phyloP scores from a whole-genome alignment of 495 filamentous ascomycete genomes.

The Lineolata rhizophorae region DNA sequence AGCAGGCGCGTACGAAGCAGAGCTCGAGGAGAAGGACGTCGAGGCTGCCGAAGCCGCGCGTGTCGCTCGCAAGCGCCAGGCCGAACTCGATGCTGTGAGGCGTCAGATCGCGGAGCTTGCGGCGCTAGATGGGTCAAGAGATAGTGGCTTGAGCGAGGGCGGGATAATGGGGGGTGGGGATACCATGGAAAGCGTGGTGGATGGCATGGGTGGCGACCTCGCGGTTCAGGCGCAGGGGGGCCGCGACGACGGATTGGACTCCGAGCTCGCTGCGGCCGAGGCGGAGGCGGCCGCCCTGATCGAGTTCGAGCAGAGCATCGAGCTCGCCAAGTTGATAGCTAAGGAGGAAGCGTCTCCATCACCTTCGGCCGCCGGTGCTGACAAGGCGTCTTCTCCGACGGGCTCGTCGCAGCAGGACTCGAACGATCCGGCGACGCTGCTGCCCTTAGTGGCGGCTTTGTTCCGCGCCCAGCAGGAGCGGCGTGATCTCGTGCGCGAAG shows the following conservation, averaged over 20 bases:
- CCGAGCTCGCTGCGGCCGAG: slow-evolving; percentile 1
- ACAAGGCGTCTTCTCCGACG: neutral
- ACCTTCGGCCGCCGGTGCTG: neutral
- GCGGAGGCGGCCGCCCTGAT: neutral
- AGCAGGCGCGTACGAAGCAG: slow-evolving; percentile 33
- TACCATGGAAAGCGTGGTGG: slow-evolving; percentile 40
- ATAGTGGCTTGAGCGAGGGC: slow-evolving; percentile 3
- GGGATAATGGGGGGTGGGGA: slow-evolving; percentile 16
- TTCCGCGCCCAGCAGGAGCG: slow-evolving; percentile 10
- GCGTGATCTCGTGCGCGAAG: slow-evolving; percentile 10
- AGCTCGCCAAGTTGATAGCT: neutral
- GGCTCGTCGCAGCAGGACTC: slow-evolving; percentile 2
- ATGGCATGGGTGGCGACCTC: slow-evolving; percentile 33
- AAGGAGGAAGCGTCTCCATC: too few relatives aligned
- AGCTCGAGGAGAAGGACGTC: slow-evolving; percentile 34
- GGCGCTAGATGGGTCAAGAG: slow-evolving; percentile 4
- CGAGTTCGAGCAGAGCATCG: neutral
- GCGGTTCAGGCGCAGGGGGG: slow-evolving; percentile 14
- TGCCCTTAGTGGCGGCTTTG: slow-evolving; percentile 11
- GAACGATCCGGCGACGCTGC: slow-evolving; percentile 7
- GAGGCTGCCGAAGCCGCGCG: slow-evolving; percentile 34
- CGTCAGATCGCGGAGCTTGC: slow-evolving; percentile 27
- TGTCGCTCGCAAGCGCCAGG: slow-evolving; percentile 28
- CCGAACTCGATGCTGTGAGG: slow-evolving; percentile 28
- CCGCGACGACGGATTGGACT: neutral